Percentiles rank a stretch among this genome's conserved stretches.
These are phyloP conservation scores for Penicillium subrubescens DNA, from an alignment of 495 filamentous ascomycete genomes.

Conservation along the genomic window DNA sequence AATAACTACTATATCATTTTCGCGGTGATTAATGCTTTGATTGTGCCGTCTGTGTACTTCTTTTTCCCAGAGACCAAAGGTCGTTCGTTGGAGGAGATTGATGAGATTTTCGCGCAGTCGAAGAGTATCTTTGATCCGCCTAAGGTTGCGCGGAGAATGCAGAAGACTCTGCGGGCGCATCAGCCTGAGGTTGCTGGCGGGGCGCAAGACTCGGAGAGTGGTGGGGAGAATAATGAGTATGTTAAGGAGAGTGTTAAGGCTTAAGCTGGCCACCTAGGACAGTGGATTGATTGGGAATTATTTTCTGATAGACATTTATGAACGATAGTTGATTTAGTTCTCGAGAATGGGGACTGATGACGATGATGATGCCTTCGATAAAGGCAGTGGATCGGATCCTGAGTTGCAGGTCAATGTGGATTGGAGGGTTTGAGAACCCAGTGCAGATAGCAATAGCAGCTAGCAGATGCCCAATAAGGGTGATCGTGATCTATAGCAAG, in stretches of 20 bases:
- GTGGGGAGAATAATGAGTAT: slow-evolving; percentile 11
- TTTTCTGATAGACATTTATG: not conserved
- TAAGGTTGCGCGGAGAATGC: slow-evolving; percentile 26
- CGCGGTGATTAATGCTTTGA: slow-evolving; percentile 48
- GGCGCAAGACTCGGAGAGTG: slow-evolving; percentile 4
- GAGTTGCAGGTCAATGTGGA: not conserved
- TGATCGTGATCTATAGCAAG: not conserved
- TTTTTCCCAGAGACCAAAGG: slow-evolving; percentile 59
- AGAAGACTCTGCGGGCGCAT: slow-evolving; percentile 15
- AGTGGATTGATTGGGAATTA: not conserved
- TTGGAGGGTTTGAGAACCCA: not conserved
- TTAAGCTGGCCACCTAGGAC: no score
- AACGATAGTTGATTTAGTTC: not conserved
- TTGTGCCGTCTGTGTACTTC: slow-evolving; percentile 55
- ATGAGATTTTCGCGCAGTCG: slow-evolving; percentile 61
- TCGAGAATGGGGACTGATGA: not conserved
- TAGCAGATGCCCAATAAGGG: not conserved
- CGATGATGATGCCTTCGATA: not conserved
- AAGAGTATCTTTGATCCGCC: slow-evolving; percentile 34
- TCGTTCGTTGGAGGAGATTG: slow-evolving; percentile 73
- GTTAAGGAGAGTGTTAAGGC: slow-evolving; percentile 14
- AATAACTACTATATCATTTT: slow-evolving; percentile 54
- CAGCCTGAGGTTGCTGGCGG: slow-evolving; percentile 5
- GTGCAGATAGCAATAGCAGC: not conserved
- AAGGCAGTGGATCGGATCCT: not conserved